These are phyloP conservation scores for Fusarium protoensiforme DNA, from an alignment of 2,329 filamentous ascomycete species.

Conservation along the genomic window DNA sequence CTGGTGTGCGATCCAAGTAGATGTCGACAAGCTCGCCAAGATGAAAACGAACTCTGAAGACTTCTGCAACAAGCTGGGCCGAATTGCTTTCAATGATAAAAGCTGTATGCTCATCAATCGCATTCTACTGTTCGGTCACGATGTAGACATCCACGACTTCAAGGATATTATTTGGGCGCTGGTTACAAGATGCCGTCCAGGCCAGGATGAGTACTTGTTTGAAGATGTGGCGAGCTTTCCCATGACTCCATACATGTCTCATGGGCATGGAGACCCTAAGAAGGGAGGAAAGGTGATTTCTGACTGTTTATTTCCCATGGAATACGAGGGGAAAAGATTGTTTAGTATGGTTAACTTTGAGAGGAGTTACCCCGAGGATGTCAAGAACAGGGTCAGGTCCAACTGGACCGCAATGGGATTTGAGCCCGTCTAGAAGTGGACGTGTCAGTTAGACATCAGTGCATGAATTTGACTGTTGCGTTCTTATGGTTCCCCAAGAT, in stretches of 20 bases:
- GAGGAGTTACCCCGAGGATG: constrained; percentile 46
- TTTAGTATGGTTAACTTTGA: constrained; percentile 47
- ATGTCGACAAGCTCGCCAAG: constrained; percentile 65
- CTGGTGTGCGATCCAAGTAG: constrained; percentile 65
- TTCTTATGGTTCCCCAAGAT: neutral
- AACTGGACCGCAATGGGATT: constrained; percentile 10
- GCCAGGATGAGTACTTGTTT: constrained; percentile 55
- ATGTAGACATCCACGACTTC: constrained; percentile 58
- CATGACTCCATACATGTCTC: constrained; percentile 59
- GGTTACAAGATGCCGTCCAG: constrained; percentile 58
- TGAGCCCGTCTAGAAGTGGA: neutral
- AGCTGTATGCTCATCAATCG: constrained; percentile 57
- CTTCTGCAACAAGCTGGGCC: constrained; percentile 21
- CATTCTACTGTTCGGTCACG: constrained; percentile 57
- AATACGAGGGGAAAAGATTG: constrained; percentile 51
- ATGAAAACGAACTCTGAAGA: constrained; percentile 10
- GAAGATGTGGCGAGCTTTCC: constrained; percentile 56
- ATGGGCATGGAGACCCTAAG: constrained; percentile 47
- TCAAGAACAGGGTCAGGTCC: constrained; percentile 4
- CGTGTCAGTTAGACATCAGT: neutral
- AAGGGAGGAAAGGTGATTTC: constrained; percentile 58
- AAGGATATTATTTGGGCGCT: constrained; percentile 62
- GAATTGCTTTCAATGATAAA: constrained; percentile 15
- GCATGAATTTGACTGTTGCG: neutral
- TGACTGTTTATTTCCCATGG: constrained; percentile 54